These are phyloP conservation scores for Cordyceps cicadae DNA, from an alignment of 2,329 filamentous ascomycete genomes.

Conservation along the genomic window DNA sequence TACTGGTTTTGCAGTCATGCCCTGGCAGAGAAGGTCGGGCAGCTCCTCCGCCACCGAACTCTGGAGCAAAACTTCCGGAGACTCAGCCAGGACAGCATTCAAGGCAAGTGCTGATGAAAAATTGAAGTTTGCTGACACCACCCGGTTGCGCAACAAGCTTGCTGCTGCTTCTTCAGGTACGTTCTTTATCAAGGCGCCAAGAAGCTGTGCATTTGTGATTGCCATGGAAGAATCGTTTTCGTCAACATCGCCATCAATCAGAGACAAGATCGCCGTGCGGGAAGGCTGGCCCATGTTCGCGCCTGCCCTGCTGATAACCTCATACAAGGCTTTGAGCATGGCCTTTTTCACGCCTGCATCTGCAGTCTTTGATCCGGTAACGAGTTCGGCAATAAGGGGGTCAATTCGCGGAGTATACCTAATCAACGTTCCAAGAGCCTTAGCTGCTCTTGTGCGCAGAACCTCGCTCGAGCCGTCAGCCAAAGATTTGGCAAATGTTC, in stretches of 20 bases:
- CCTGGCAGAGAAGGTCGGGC: conserved; percentile 67
- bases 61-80: conserved; percentile 60
- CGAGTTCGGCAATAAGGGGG: conserved; percentile 82
- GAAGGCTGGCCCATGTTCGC: conserved; percentile 91
- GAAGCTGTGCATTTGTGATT: conserved; percentile 81
- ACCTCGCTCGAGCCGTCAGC: conserved; percentile 89
- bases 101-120: conserved; percentile 76
- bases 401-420: conserved; percentile 93
- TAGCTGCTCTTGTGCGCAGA: conserved; percentile 78
- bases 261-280: conserved; percentile 70
- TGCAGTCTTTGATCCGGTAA: conserved; percentile 84
- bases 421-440: conserved; percentile 89
- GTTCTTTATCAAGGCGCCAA: conserved; percentile 84
- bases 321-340: conserved; percentile 94
- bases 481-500: conserved; percentile 92
- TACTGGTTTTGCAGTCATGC: conserved; percentile 69
- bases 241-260: conserved; percentile 80
- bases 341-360: conserved; percentile 84
- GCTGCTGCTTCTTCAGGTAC: conserved; percentile 64
- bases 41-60: conserved; percentile 63
- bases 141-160: conserved; percentile 56
- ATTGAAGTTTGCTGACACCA: conserved; percentile 68
- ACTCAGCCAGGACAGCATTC: conserved; percentile 81
- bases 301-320: conserved; percentile 92
- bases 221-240: conserved; percentile 70